Evolutionary conservation across 768 basidiomycete genomes (phyloP).

Genomic region (Naganishia randhawae): DNA sequence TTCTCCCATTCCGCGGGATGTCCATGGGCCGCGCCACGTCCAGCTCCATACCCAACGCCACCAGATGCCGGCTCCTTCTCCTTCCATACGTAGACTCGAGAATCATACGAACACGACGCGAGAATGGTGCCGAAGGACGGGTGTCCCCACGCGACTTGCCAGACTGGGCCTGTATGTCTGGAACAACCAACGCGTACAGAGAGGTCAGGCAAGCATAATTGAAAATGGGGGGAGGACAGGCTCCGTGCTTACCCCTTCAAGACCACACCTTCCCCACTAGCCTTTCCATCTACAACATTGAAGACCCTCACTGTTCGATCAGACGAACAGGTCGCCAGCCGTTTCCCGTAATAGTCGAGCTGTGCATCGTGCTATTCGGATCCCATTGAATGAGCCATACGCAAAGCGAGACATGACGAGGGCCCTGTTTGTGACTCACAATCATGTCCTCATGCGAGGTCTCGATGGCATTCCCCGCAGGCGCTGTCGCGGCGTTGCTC

Average conservation of each 20-base stretch:
- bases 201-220: background rate
- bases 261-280: slow-evolving; percentile 49
- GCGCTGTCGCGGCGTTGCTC: slow-evolving; percentile 20
- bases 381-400: background rate
- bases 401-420: background rate
- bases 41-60: slow-evolving; percentile 38
- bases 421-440: slow-evolving; percentile 56
- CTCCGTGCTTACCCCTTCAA: slow-evolving; percentile 47
- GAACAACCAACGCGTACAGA: background rate
- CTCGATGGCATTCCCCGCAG: slow-evolving; percentile 66
- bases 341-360: slow-evolving; percentile 93
- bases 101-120: slow-evolving; percentile 97
- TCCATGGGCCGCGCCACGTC: slow-evolving; percentile 31
- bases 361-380: slow-evolving; percentile 87
- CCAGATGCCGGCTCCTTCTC: slow-evolving; percentile 53
- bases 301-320: slow-evolving; percentile 94
- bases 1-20: slow-evolving; percentile 73
- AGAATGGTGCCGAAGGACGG: slow-evolving; percentile 95
- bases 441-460: slow-evolving; percentile 99
- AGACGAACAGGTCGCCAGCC: slow-evolving; percentile 92
- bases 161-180: slow-evolving; percentile 94
- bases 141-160: slow-evolving; percentile 98
- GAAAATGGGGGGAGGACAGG: background rate
- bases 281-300: slow-evolving; percentile 83
- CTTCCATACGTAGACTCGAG: slow-evolving; percentile 97